Evolutionary conservation across 2,329 filamentous ascomycete species (phyloP), one percentile per base, ranked within the genome.

Genomic region (Pleoardoris graminearum): DNA sequence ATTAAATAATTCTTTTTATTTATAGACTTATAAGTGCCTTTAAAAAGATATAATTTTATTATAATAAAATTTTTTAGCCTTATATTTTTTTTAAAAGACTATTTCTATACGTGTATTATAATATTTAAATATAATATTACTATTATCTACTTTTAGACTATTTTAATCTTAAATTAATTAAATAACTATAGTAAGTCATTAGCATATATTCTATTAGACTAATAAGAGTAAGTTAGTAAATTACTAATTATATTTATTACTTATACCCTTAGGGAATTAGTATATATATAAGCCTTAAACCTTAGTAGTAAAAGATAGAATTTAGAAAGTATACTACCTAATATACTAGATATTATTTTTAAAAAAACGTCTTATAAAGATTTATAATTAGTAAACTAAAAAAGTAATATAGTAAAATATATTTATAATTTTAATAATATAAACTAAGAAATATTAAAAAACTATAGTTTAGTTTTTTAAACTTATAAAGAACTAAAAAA

Each of bases 321-420:
- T 44, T 59, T 23, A 75, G 68, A 19, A 76, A 71, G 43, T 71
- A 74, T 35, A 6, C 10, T 35, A 5, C 7, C 8, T 16, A 35
- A 35, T 14, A 35, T 14, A 12, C 32, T 11, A 57, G 70, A 72
- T 7, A 70, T 75, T 54, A 48, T 76, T 10, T 76, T 76, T 58
- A 69, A 75, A 55, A 72, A 72, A 22, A 76, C 72, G 19, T 73
- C 71, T 37, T 70, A 76, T 58, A 62, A 73, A 53, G 35, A 21
- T 5, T 55, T 49, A 17, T 17, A 53, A 3, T 14, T 55, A 21
- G 53, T 49, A 44, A 35, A 16, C 17, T 55, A 48, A 48, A 43
- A 48, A 29, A 43, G 10, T 29, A 55, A 27, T 10, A 41, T 55
- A 5, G 42, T 36, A 10, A 53, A 47, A 42, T 53, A 46, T 17